These are phyloP conservation scores for Boletellus emodensis DNA, from an alignment of 768 basidiomycete genomes.

Conservation along the genomic window DNA sequence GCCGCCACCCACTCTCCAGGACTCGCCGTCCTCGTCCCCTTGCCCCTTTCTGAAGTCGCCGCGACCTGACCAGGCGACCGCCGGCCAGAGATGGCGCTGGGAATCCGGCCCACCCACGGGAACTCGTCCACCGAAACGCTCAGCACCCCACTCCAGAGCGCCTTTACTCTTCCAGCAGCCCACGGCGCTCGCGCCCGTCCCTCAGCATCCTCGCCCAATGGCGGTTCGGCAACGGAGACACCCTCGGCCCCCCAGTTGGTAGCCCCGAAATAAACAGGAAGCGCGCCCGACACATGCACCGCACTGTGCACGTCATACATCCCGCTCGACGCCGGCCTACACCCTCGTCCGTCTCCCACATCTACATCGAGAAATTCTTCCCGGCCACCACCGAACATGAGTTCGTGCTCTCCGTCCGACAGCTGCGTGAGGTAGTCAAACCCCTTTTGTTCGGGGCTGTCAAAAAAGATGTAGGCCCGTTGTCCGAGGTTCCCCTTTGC, in stretches of 20 bases:
- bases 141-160: conserved; percentile 62
- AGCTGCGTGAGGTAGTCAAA: conserved; percentile 74
- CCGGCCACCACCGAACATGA: conserved; percentile 69
- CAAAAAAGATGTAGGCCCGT: conserved; percentile 59
- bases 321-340: conserved; percentile 27
- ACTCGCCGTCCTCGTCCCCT: conserved; percentile 9
- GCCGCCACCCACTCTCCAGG: conserved; percentile 71
- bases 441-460: conserved; percentile 33
- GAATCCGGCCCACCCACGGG: conserved; percentile 72
- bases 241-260: conserved; percentile 42
- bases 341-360: conserved; percentile 2
- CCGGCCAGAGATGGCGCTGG: conserved; percentile 44
- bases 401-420: conserved; percentile 38
- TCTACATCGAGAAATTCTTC: conserved; percentile 20
- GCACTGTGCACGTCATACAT: conserved; percentile 35
- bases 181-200: conserved; percentile 22
- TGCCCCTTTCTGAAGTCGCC: conserved; percentile 1
- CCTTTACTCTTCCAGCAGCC: conserved; percentile 47
- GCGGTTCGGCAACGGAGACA: conserved; percentile 11
- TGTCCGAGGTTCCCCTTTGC: conserved; percentile 32
- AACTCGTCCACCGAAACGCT: conserved; percentile 55
- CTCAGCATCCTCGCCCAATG: conserved; percentile 12
- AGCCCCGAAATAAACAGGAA: conserved; percentile 52
- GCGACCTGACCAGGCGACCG: conserved; percentile 10
- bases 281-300: conserved; percentile 44